Evolutionary conservation across 2,329 filamentous ascomycete species (phyloP).

Genomic region (Alternaria conjuncta): DNA sequence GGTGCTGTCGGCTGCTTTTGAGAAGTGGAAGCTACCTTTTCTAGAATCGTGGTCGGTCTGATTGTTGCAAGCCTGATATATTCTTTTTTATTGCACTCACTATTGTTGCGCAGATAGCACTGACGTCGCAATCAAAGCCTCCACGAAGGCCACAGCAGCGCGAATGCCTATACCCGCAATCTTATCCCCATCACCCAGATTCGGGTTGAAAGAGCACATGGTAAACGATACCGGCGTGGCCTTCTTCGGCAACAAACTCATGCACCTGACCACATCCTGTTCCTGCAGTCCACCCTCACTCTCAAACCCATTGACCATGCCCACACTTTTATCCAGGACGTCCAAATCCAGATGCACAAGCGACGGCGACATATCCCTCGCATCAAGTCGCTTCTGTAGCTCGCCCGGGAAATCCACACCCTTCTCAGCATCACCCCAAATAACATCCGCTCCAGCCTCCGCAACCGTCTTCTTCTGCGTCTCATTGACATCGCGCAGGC

Average conservation of each 20-base stretch:
- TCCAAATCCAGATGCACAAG: background rate
- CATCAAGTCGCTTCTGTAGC: background rate
- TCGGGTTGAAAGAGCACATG: conserved; percentile 22
- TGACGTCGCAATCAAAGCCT: background rate
- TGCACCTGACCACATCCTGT: conserved; percentile 15
- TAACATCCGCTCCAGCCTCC: background rate
- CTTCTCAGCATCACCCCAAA: background rate
- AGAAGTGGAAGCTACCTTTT: background rate
- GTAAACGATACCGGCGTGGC: conserved; percentile 12
- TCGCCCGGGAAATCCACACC: background rate
- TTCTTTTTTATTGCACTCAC: background rate
- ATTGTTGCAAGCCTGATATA: background rate
- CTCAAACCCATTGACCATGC: background rate
- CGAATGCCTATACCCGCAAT: conserved; percentile 15
- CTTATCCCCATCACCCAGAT: conserved; percentile 19
- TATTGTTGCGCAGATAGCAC: background rate
- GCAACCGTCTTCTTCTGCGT: background rate
- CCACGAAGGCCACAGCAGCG: conserved; percentile 5
- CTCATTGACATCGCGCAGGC: background rate
- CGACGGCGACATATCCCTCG: background rate
- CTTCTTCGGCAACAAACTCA: conserved; percentile 15
- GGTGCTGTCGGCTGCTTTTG: background rate
- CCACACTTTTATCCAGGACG: background rate
- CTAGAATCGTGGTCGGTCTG: background rate
- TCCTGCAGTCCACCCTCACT: conserved; percentile 20